Base-by-base conservation (phyloP, 768 basidiomycete species). In the Russula virescens region DNA sequence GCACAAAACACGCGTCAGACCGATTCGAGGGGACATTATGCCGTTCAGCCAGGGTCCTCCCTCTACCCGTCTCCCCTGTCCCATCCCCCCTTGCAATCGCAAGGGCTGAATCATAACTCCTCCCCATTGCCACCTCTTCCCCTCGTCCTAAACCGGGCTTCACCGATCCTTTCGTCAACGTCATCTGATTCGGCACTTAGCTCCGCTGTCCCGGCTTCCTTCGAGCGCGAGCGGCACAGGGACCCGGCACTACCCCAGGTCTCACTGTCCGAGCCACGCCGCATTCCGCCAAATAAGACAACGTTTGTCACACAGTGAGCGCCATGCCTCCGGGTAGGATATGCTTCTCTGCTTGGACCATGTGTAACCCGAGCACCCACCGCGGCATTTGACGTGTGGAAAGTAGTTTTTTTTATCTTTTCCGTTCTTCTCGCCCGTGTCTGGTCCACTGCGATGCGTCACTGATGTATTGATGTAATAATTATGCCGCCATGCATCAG, bases 21-120 rank as follows among this genome's bases (percentile, higher is more conserved):
- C 34, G 65, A 66, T 48, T 58, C 69, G 54, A 52, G 66, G 60
- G 62, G 73, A 63, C 69, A 67, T 21, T 71, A 63, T 40, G 13
- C 62, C 26, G 58, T 60, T 28, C 62, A 63, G 40, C 34, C 58
- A 9, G 53, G 58, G 26, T 59, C 62, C 31, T 54, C 62, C 31
- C 58, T 63, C 61, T 75, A 77, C 26, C 77, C 84, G 21, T 84
- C 84, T n/a, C 80, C 81, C 19, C 73, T 81, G 38, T 78, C 79
- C 59, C 75, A 78, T 65, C 74, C 78, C 11, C 75, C 77, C 47
- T 71, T 76, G 25, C 72, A 61, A 34, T 54, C 60, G 31, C 66
- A 56, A 53, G 52, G 60, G 42, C n/a, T 45, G 50, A 53, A 50
- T 48, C 58, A 60, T 58, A 21, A 38, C 6, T 46, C 66, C 13